Percentiles rank a stretch among this genome's conserved stretches.
Evolutionary conservation across 768 basidiomycete species (phyloP).

Genomic region (Termitomyces sp.): DNA sequence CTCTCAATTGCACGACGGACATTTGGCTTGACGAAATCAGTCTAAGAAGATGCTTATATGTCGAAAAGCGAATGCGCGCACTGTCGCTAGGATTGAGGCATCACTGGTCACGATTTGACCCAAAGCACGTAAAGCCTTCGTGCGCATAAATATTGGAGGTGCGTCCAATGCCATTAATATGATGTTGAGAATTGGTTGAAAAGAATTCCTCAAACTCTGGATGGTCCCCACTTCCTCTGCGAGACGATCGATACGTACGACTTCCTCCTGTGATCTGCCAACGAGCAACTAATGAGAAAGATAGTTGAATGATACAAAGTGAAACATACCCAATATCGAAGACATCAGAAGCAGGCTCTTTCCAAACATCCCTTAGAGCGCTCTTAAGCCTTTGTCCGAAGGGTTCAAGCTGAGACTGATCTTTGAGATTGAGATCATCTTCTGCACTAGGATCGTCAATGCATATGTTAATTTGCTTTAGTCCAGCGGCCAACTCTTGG

Average conservation of each 20-base stretch:
- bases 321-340: constrained; percentile 72
- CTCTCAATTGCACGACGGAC: constrained; percentile 86
- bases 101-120: constrained; percentile 90
- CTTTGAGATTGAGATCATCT: constrained; percentile 39
- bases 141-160: constrained; percentile 85
- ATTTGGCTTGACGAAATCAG: constrained; percentile 41
- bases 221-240: constrained; percentile 73
- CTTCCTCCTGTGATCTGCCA: constrained; percentile 66
- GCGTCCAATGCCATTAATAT: constrained; percentile 79
- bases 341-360: constrained; percentile 59
- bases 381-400: constrained; percentile 56
- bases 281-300: neutral
- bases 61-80: constrained; percentile 25
- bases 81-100: constrained; percentile 70
- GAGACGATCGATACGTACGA: constrained; percentile 57
- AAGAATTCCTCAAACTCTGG: constrained; percentile 72
- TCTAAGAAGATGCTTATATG: neutral
- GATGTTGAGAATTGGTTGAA: constrained; percentile 77
- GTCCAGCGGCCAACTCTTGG: constrained; percentile 69
- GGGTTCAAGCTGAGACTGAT: constrained; percentile 30
- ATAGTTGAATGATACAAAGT: neutral
- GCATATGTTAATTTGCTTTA: constrained; percentile 51
- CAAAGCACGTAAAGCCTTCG: constrained; percentile 87
- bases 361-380: constrained; percentile 72
- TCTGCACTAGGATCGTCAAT: constrained; percentile 41